phyloP scores from a whole-genome alignment of 164 flowering plant genomes.

The Magnolia officinalis region DNA sequence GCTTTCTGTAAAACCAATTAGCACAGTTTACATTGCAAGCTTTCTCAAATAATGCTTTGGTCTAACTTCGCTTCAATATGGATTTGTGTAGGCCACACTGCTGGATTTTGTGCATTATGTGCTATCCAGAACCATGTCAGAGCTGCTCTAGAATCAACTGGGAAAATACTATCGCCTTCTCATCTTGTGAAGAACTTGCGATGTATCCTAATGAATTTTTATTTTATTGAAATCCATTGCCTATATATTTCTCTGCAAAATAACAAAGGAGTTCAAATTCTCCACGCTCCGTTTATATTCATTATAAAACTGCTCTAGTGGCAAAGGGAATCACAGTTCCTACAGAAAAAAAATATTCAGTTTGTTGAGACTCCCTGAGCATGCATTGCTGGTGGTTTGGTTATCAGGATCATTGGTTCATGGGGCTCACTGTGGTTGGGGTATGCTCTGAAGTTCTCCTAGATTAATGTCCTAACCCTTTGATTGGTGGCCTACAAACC shows the following conservation, averaged over 20 bases:
- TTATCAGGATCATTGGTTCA: too few species aligned
- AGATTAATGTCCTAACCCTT: too few species aligned
- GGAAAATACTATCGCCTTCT: constrained; percentile 79
- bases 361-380: background rate
- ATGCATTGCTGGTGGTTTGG: background rate
- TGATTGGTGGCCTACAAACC: too few species aligned
- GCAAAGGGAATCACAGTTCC: background rate
- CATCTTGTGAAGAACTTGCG: constrained; percentile 89
- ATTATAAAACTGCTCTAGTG: background rate
- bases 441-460: too few species aligned
- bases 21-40: background rate
- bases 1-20: background rate
- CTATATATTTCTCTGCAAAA: background rate
- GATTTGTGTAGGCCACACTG: constrained; percentile 59
- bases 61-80: constrained; percentile 10
- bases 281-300: background rate
- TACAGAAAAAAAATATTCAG: background rate
- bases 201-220: constrained; percentile 63
- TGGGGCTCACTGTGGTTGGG: too few species aligned
- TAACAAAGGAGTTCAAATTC: background rate
- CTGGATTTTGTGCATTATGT: constrained; percentile 97
- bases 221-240: background rate
- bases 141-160: constrained; percentile 74
- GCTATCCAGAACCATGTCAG: constrained; percentile 96
- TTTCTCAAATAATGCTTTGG: background rate